Percentiles rank a stretch among this genome's conserved stretches.
phyloP scores from a whole-genome alignment of 73 alveolate species.

The Tetrahymena elliotti region DNA sequence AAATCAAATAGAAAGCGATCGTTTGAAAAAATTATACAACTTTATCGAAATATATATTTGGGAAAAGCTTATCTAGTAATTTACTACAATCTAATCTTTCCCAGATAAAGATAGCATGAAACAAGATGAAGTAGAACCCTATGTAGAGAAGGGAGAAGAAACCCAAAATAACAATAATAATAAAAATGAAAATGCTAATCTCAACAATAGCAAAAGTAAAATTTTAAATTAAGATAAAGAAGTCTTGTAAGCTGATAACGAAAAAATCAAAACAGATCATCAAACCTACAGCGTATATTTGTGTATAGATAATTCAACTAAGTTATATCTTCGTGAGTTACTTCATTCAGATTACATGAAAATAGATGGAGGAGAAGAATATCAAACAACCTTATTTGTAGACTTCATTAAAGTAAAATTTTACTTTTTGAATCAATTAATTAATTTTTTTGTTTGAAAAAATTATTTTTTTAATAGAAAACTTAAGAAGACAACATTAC shows the following conservation, averaged over 20 bases:
- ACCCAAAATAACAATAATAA: not conserved
- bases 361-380: not conserved
- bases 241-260: not conserved
- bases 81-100: not conserved
- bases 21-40: not conserved
- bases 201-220: not conserved
- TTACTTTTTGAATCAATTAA: not conserved
- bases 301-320: not conserved
- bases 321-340: not conserved
- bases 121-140: not conserved
- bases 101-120: not conserved
- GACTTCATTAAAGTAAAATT: not conserved
- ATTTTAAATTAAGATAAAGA: not conserved
- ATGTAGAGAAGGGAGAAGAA: not conserved
- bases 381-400: not conserved
- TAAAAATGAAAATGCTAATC: not conserved
- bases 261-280: not conserved
- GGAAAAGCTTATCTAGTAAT: not conserved
- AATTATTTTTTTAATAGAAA: not conserved
- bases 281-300: not conserved
- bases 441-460: not conserved
- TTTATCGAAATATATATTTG: not conserved
- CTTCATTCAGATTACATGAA: not conserved
- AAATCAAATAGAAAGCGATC: not conserved
- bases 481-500: not conserved